Percentiles rank a stretch among this genome's conserved stretches.
These are phyloP conservation scores for Pseudogymnoascus sp. DNA, from an alignment of 2,329 filamentous ascomycete species.

Conservation along the genomic window DNA sequence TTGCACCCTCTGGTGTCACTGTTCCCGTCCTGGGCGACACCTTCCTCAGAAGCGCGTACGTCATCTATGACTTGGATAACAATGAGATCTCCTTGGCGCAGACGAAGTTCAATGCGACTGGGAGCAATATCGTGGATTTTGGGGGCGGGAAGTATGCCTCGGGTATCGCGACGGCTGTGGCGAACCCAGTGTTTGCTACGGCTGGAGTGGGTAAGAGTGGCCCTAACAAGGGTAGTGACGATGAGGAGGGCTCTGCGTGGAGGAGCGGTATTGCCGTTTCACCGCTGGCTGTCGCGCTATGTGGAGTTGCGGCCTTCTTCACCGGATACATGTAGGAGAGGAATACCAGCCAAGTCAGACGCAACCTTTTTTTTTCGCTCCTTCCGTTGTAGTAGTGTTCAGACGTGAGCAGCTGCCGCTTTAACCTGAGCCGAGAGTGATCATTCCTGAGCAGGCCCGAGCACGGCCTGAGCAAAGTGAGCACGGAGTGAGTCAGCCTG, in stretches of 20 bases:
- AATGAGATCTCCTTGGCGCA: slow-evolving; percentile 64
- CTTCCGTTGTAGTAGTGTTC: no score
- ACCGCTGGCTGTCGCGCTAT: neutral
- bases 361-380: no score
- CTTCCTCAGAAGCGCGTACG: slow-evolving; percentile 65
- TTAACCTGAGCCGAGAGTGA: no score
- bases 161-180: slow-evolving; percentile 45
- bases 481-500: no score
- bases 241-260: neutral
- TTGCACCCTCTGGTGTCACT: slow-evolving; percentile 47
- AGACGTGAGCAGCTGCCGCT: no score
- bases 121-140: slow-evolving; percentile 47
- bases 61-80: slow-evolving; percentile 66
- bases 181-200: slow-evolving; percentile 42
- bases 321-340: neutral
- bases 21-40: slow-evolving; percentile 64
- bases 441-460: no score
- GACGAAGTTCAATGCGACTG: slow-evolving; percentile 51
- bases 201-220: slow-evolving; percentile 26
- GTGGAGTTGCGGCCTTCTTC: neutral
- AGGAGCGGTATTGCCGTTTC: neutral
- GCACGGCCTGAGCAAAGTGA: no score
- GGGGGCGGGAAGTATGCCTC: slow-evolving; percentile 39
- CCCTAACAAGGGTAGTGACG: neutral
- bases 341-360: neutral